Evolutionary conservation across 345 rosid species (phyloP), one percentile per base, ranked within the genome.

Genomic region (Populus pruinosa): DNA sequence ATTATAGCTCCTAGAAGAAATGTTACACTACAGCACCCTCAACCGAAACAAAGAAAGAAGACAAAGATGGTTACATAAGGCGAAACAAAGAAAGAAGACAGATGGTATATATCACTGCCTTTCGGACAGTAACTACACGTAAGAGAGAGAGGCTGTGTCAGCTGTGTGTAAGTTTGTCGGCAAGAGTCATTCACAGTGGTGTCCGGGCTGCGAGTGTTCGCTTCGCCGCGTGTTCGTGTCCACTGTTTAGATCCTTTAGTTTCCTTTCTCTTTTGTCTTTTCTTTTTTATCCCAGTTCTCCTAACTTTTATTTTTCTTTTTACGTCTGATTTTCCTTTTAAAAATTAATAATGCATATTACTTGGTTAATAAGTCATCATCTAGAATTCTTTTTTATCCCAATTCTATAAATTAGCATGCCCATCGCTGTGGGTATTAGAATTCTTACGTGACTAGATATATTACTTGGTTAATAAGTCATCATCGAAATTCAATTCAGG

Each of bases 221-320:
- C 69, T 64, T 75, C 88, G 88, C 88, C 88, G 87, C 88, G 88
- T 86, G 88, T 79, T 44, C 59, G 0, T 62, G 73, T 11, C 31
- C 9, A 66, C 66, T 53, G 31, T 61, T 69, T 14, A 41, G 23
- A 4, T 69, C 20, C 31, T 3, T 50, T 17, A 7, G 17, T 36
- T 27, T 64, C 13, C 47, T 29, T 53, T 73, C 53, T 1, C 1
- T 29, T 6, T 2, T 17, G 21, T 36, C 23, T 11, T 8, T 13
- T 68, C 5, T 14, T 12, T 25, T 43, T 14, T 8, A 3, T 8
- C 8, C 41, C 47, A 8, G 23, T n/a, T 17, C 31, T 41, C 44
- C 3, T 41, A 41, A 41, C 44, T 41, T 41, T 39, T 8, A 11
- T 8, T 39, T 39, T 39, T 8, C 12, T 39, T 39, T 39, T 41